Evolutionary conservation across 495 filamentous ascomycete genomes (phyloP).

Genomic region (Neurospora sp.): DNA sequence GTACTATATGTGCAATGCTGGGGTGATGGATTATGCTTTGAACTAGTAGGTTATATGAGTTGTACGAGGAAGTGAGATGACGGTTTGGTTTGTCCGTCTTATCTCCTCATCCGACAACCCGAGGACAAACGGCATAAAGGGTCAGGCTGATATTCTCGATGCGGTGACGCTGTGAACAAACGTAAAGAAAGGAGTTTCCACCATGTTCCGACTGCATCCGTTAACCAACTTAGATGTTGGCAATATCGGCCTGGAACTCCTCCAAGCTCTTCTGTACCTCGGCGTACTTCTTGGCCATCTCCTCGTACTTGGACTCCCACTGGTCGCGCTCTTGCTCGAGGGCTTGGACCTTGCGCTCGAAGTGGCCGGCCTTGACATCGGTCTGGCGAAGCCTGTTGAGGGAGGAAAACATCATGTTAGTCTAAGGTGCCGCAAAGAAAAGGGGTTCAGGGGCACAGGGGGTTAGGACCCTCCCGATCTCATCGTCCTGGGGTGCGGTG

Average conservation of each 20-base stretch:
- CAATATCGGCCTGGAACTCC: constrained; percentile 77
- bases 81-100: neutral
- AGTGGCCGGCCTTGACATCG: constrained; percentile 98
- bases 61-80: neutral
- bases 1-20: neutral
- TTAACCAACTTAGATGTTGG: constrained; percentile 60
- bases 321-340: constrained; percentile 79
- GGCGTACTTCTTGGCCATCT: constrained; percentile 80
- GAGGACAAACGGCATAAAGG: neutral
- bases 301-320: constrained; percentile 96
- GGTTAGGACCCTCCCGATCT: neutral
- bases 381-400: constrained; percentile 80
- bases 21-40: neutral
- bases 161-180: neutral
- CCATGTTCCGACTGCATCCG: neutral
- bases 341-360: constrained; percentile 97
- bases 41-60: neutral
- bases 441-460: neutral
- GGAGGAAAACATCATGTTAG: constrained; percentile 6
- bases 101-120: neutral
- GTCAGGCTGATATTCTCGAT: neutral
- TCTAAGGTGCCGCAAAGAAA: neutral
- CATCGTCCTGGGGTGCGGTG: neutral
- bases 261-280: constrained; percentile 84
- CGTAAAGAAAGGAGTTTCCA: neutral